Base-by-base conservation (phyloP, 306 rosid species). In the Sphenostylis stenocarpa region DNA sequence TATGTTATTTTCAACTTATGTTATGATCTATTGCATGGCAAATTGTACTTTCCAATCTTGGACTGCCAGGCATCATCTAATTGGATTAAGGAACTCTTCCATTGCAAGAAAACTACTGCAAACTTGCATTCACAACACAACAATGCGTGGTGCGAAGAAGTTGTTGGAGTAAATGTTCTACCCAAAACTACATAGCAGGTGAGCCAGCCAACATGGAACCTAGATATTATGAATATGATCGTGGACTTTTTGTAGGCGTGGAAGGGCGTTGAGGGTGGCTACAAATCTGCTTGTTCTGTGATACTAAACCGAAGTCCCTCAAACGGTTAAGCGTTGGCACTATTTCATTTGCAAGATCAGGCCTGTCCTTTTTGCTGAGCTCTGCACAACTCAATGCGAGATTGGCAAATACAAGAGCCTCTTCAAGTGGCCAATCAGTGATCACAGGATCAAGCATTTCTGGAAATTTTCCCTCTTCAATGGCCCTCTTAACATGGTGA, bases 321-420 rank as follows among this genome's bases (percentile, higher is more conserved):
- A 95, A 87, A 11, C 92, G 80, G 63, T 81, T 89, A 67, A 95
- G 96, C 85, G 92, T 90, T 0, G 97, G 99, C 70, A 90, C 85
- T 2, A 95, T 61, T 7, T 78, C 86, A 1, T 62, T 64, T 57
- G 85, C 94, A 88, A 95, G 97, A 64, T 90, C 92, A 0, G 97
- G 99, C 87, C 99, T 89, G 53, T 90, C 97, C 79, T 72, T 95
- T 82, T 90, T 95, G 81, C 96, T 89, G 28, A 95, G 86, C 48
- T 95, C 97, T 4, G 97, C 83, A 55, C 99, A 95, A 1, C 69
- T 73, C 48, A 96, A 68, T 19, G 99, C 84, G 76, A 96, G 67
- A 33, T 88, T 84, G 21, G 94, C 93, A 80, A 91, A 96, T 41
- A 68, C 79, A 8, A 89, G 78, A 75, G 91, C 82, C 84, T 91